Base-by-base conservation (phyloP, 1,139 yeast genomes). In the Yamadazyma songkhlaensis region DNA sequence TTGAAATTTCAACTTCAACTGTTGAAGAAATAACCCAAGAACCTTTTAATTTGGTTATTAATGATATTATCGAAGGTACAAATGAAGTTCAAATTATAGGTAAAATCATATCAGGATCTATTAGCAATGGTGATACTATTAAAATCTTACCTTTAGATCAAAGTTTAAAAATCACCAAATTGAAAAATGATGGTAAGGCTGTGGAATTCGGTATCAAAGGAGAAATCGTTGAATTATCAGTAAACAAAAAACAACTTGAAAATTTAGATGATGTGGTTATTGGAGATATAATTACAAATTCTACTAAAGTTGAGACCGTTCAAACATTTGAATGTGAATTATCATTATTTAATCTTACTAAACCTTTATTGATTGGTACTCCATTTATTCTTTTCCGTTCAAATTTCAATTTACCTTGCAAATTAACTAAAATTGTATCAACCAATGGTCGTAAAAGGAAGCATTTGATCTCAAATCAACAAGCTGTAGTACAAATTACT, bases 321-420 rank as follows among this genome's bases (percentile, higher is more conserved):
- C 67, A 64, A 30, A 65, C 60, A 32, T 80, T 90, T 48, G 66
- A 61, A 22, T 75, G 84, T 24, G 69, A 79, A 34, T 53, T 89
- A 36, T 72, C 75, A 29, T 69, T 89, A 27, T 92, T 90, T 58
- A 82, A 85, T 42, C 63, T 86, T 62, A 69, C 72, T 34, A 71
- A 75, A 49, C 98, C 98, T 1, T 60, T 92, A 36, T 65, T 92
- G 30, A 80, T 83, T 5, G 97, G 98, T 4, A 76, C 95, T 1
- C 86, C 94, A 34, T 74, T 92, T 48, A 79, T 90, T 30, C 59
- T 89, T 37, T 90, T 90, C 62, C 75, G 95, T 48, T 95, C 95
- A 46, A 83, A 88, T 41, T 73, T 81, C 32, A 84, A 84, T 41
- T 78, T 79, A 29, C 89, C 95, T 3, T 92, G 90, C 3, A 77